Conservation (phyloP, 176 grass and related monocot species). For the Cocos nucifera region DNA sequence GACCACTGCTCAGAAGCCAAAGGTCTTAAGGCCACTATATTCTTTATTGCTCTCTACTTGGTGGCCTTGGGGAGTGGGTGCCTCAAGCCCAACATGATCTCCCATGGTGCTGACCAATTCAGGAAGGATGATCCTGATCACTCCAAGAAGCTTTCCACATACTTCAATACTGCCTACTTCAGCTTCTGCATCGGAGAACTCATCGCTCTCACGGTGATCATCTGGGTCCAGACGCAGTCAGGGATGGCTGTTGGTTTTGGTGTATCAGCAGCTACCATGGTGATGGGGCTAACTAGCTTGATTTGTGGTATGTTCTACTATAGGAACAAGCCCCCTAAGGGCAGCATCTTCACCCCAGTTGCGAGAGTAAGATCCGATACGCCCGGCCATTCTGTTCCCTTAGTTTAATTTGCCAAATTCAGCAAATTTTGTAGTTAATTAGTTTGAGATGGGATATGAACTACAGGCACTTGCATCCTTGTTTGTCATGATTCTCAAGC, state of each 20-base stretch:
- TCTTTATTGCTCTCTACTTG: slow-evolving; percentile 11
- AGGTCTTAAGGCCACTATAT: slow-evolving; percentile 4
- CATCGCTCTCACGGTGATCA: slow-evolving; percentile 6
- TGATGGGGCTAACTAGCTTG: slow-evolving; percentile 1
- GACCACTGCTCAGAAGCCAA: slow-evolving; percentile 3
- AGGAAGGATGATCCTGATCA: slow-evolving; percentile 10
- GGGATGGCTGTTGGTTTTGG: slow-evolving; percentile 18
- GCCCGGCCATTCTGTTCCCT: neutral
- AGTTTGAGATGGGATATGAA: no score
- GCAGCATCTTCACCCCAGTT: slow-evolving; percentile 10
- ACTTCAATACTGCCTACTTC: slow-evolving; percentile 21
- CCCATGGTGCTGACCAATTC: slow-evolving; percentile 17
- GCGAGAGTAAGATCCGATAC: slow-evolving; percentile 1
- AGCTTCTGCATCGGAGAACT: slow-evolving; percentile 21
- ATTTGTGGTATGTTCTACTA: slow-evolving; percentile 16
- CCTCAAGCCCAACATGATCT: slow-evolving; percentile 21
- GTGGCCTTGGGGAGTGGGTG: slow-evolving; percentile 17
- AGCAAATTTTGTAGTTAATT: no score
- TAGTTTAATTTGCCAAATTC: no score
- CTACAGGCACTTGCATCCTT: no score
- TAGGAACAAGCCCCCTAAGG: slow-evolving; percentile 18
- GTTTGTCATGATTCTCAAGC: no score
- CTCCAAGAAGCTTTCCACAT: slow-evolving; percentile 19
- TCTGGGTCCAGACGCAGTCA: slow-evolving; percentile 16
- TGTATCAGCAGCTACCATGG: slow-evolving; percentile 10